Conservation (phyloP, 441 rosid genomes). For the Erysimum cheiri region DNA sequence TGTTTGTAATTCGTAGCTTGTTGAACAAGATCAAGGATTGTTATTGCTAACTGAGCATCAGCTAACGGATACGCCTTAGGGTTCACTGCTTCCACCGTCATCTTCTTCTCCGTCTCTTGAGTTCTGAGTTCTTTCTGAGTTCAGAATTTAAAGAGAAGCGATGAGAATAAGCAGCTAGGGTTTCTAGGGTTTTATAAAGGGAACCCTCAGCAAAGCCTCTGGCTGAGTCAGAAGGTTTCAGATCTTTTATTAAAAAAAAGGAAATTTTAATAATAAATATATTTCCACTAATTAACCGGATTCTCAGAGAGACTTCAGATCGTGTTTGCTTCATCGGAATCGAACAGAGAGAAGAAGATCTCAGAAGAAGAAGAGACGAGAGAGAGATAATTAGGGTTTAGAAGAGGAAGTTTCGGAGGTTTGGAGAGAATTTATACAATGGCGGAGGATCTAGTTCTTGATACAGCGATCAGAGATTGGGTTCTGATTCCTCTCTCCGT, state of each 20-base stretch:
- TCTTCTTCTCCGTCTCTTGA: constrained; percentile 30
- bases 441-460: constrained; percentile 96
- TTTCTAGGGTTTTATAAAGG: constrained; percentile 39
- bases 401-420: neutral
- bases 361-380: constrained; percentile 18
- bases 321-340: constrained; percentile 36
- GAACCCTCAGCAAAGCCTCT: neutral
- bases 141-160: neutral
- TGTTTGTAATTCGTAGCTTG: constrained; percentile 98
- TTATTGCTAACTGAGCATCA: constrained; percentile 71
- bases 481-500: constrained; percentile 91
- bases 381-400: constrained; percentile 24
- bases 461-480: constrained; percentile 98
- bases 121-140: neutral
- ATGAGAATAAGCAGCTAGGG: constrained; percentile 22
- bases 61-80: constrained; percentile 96
- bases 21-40: constrained; percentile 87
- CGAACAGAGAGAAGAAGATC: constrained; percentile 36
- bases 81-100: constrained; percentile 74
- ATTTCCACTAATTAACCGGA: constrained; percentile 15
- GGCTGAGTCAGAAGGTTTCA: neutral
- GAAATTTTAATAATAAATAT: neutral
- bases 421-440: constrained; percentile 35
- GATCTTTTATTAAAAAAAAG: neutral
- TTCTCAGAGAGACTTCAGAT: constrained; percentile 19